Conservation (phyloP, 495 filamentous ascomycete genomes). For the Gamarada debralockiae region DNA sequence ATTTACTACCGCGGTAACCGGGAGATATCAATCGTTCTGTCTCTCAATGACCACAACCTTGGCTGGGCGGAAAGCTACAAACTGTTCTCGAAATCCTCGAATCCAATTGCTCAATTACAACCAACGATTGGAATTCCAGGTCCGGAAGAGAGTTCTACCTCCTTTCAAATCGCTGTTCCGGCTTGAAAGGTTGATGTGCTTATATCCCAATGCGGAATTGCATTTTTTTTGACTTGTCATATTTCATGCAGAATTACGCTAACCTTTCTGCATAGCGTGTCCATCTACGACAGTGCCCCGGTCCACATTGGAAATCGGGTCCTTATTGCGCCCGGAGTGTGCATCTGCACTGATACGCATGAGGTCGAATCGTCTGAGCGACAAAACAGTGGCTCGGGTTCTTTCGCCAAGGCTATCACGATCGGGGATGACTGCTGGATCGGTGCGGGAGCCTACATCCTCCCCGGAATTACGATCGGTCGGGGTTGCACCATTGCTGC, state of each 20-base stretch:
- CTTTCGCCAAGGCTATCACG: constrained; percentile 27
- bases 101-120: no score
- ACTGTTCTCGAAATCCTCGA: no score
- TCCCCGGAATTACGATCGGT: constrained; percentile 45
- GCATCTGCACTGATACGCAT: constrained; percentile 43
- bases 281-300: constrained; percentile 11
- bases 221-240: not conserved
- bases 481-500: constrained; percentile 41
- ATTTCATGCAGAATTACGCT: not conserved
- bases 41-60: no score
- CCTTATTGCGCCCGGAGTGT: constrained; percentile 39
- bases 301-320: constrained; percentile 12
- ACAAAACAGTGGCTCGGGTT: constrained; percentile 31
- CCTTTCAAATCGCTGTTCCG: no score
- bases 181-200: no score
- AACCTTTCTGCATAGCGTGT: constrained; percentile 3
- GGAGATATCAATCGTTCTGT: no score
- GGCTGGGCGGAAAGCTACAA: no score
- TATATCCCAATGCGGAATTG: not conserved
- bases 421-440: constrained; percentile 50
- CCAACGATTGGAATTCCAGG: no score
- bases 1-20: not conserved
- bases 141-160: no score
- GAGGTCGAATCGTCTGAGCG: constrained; percentile 33
- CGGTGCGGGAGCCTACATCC: constrained; percentile 35